A percentile compares a stretch with the other conserved stretches of the same genome.
These are phyloP conservation scores for Pestalotiopsis fici DNA, from an alignment of 2,329 filamentous ascomycete species.

Conservation along the genomic window DNA sequence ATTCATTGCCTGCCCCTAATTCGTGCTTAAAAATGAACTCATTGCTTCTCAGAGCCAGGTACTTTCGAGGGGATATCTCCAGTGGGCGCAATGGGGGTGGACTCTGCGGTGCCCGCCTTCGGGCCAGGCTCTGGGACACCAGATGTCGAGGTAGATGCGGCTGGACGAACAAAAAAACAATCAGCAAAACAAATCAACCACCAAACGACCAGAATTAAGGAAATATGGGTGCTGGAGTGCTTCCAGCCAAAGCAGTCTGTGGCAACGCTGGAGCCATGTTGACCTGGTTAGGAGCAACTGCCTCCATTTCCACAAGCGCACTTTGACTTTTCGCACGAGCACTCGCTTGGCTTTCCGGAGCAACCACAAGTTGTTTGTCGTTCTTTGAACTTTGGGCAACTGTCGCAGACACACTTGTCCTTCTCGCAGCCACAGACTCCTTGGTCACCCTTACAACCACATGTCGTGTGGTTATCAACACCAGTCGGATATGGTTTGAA, in stretches of 20 bases:
- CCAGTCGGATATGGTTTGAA: not conserved
- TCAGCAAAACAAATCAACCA: not conserved
- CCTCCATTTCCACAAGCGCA: not conserved
- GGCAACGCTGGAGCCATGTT: not conserved
- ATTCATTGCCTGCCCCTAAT: constrained; percentile 9
- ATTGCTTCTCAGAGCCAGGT: constrained; percentile 25
- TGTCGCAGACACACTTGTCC: constrained; percentile 3
- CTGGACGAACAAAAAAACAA: not conserved
- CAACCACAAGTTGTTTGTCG: not conserved
- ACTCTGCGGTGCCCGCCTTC: constrained; percentile 23
- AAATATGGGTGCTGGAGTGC: not conserved
- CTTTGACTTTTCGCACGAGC: not conserved
- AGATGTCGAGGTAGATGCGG: constrained; percentile 2
- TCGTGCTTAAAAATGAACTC: not conserved
- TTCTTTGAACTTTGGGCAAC: not conserved
- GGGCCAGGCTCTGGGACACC: constrained; percentile 23
- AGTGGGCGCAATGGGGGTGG: constrained; percentile 24
- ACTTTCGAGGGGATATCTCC: constrained; percentile 22
- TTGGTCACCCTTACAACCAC: constrained; percentile 9
- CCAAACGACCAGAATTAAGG: not conserved
- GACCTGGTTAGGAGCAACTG: not conserved
- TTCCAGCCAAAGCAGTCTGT: too few relatives aligned
- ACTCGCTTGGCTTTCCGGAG: not conserved
- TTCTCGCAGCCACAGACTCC: not conserved
- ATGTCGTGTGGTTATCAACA: not conserved